Conservation (phyloP, 1,139 yeast genomes). For the Pichia sp. region DNA sequence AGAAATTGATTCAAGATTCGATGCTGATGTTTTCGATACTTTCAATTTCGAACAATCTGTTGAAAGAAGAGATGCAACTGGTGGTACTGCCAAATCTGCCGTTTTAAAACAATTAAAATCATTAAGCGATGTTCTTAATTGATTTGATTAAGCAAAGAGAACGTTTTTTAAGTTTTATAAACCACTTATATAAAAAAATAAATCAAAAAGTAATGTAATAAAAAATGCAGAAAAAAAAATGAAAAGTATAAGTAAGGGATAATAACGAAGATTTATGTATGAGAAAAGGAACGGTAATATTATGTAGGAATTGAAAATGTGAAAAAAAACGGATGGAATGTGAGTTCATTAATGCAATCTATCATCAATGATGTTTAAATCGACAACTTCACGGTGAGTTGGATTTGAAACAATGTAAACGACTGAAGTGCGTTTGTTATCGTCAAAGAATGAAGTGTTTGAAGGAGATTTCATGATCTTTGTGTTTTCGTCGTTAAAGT, state of each 20-base stretch:
- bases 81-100: constrained; percentile 96
- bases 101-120: constrained; percentile 66
- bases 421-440: constrained; percentile 1
- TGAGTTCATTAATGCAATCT: neutral
- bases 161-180: too few species aligned
- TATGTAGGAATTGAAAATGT: too few species aligned
- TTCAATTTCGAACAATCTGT: constrained; percentile 93
- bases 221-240: too few species aligned
- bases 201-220: too few species aligned
- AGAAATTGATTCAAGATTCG: constrained; percentile 76
- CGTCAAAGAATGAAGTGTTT: neutral
- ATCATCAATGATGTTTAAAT: constrained; percentile 9
- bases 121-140: constrained; percentile 28
- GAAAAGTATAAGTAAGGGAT: too few species aligned
- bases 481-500: constrained; percentile 7
- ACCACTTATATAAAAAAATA: too few species aligned
- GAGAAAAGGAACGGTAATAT: too few species aligned
- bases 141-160: too few species aligned
- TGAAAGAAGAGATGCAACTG: constrained; percentile 94
- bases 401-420: constrained; percentile 8
- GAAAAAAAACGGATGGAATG: too few species aligned
- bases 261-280: too few species aligned
- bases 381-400: constrained; percentile 1
- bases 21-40: constrained; percentile 73
- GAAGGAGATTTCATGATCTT: constrained; percentile 3